phyloP scores from a whole-genome alignment of 176 grass and related monocot species.

The Lolium rigidum region DNA sequence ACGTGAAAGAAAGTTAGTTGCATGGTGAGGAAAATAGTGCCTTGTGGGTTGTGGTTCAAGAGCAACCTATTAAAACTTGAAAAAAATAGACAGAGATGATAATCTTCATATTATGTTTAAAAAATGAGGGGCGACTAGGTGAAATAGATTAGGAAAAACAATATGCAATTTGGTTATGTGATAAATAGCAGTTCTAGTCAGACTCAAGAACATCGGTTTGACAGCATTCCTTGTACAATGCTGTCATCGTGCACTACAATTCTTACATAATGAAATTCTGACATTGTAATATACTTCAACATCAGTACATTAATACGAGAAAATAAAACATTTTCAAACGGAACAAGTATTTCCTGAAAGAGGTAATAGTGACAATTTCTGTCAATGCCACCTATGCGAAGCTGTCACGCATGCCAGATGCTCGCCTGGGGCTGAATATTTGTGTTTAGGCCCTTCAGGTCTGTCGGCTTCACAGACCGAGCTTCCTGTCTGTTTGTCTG shows the following conservation, averaged over 20 bases:
- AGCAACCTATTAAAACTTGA: not conserved
- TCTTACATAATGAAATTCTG: not conserved
- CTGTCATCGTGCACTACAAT: not conserved
- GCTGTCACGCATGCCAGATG: too few relatives aligned
- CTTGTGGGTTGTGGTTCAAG: slow-evolving; percentile 23
- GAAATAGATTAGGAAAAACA: not conserved
- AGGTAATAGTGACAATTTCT: too few relatives aligned
- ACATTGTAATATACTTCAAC: not conserved
- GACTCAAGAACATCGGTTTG: not conserved
- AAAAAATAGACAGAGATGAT: slow-evolving; percentile 11
- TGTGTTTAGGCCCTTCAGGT: too few relatives aligned
- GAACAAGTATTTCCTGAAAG: not conserved
- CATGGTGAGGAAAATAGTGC: not conserved
- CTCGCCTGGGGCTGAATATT: too few relatives aligned
- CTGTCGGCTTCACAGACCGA: too few relatives aligned
- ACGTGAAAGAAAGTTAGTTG: slow-evolving; percentile 23
- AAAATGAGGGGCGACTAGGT: slow-evolving; percentile 13
- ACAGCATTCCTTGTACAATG: not conserved
- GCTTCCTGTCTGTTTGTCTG: too few relatives aligned
- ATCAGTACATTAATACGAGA: not conserved
- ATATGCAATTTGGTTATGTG: slow-evolving; percentile 29
- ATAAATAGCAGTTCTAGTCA: not conserved
- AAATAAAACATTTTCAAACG: not conserved
- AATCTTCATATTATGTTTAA: not conserved
- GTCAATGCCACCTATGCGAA: too few relatives aligned